These are phyloP conservation scores for Trypanosoma cruzi DNA, from an alignment of 208 protist species.

Conservation along the genomic window DNA sequence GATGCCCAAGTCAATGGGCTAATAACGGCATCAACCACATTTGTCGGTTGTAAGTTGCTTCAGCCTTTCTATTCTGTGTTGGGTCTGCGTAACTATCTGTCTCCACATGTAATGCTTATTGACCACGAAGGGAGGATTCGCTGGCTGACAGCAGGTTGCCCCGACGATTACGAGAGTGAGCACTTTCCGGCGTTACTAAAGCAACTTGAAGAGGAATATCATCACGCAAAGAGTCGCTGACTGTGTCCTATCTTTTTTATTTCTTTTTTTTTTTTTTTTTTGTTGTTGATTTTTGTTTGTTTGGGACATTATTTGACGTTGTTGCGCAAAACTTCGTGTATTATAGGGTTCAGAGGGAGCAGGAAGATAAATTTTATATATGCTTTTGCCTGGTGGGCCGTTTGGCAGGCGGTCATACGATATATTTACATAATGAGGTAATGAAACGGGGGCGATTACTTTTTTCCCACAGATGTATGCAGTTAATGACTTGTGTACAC, in stretches of 20 bases:
- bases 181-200: conserved; percentile 61
- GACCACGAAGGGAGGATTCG: conserved; percentile 81
- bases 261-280: conserved; percentile 25
- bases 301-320: neutral
- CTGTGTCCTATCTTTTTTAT: conserved; percentile 13
- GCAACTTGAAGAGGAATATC: conserved; percentile 82
- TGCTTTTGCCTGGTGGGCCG: neutral
- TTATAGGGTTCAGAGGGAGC: too few relatives aligned
- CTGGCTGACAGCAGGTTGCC: conserved; percentile 81
- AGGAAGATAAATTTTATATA: neutral
- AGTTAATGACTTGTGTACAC: neutral
- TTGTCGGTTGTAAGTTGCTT: conserved; percentile 75
- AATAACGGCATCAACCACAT: conserved; percentile 67
- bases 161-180: conserved; percentile 71
- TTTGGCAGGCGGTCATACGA: neutral
- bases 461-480: neutral
- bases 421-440: neutral
- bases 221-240: conserved; percentile 28
- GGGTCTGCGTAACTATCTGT: conserved; percentile 83
- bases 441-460: neutral
- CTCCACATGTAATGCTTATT: conserved; percentile 80
- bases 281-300: neutral
- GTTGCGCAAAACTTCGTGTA: too few relatives aligned
- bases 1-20: conserved; percentile 28
- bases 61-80: conserved; percentile 70